phyloP scores from a whole-genome alignment of 371 early-diverging fungal species.

The Mucor indicus region DNA sequence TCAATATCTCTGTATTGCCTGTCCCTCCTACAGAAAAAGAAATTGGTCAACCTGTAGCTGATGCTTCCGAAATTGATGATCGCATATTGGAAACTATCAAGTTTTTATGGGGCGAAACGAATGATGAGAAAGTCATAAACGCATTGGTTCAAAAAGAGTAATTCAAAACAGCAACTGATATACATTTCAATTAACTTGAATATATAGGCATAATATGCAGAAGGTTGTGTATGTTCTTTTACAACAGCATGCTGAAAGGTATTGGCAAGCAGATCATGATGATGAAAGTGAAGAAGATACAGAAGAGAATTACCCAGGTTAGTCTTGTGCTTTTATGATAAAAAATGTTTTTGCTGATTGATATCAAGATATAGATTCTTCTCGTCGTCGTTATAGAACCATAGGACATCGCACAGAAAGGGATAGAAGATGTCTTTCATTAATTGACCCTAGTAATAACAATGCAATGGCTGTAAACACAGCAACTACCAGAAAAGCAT shows the following conservation, averaged over 20 bases:
- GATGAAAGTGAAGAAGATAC: constrained; percentile 32
- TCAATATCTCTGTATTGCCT: constrained; percentile 32
- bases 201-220: constrained; percentile 54
- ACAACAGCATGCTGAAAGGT: constrained; percentile 44
- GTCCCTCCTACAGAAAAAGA: constrained; percentile 40
- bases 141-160: constrained; percentile 46
- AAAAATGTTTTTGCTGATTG: no score
- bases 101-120: constrained; percentile 43
- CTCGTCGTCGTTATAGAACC: constrained; percentile 32
- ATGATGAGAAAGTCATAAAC: constrained; percentile 31
- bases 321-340: no score
- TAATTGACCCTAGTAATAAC: constrained; percentile 21
- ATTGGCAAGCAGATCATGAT: constrained; percentile 48
- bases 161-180: constrained; percentile 1
- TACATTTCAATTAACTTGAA: no score
- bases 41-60: constrained; percentile 35
- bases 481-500: constrained; percentile 3
- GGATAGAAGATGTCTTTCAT: constrained; percentile 35
- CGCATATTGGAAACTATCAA: constrained; percentile 43
- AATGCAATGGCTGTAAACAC: neutral
- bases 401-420: constrained; percentile 27
- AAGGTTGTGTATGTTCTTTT: constrained; percentile 50
- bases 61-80: constrained; percentile 43
- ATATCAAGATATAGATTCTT: constrained; percentile 7
- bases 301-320: no score